A percentile compares a stretch with the other conserved stretches of the same genome.
phyloP scores from a whole-genome alignment of 306 rosid species.

The Prunus salicina region DNA sequence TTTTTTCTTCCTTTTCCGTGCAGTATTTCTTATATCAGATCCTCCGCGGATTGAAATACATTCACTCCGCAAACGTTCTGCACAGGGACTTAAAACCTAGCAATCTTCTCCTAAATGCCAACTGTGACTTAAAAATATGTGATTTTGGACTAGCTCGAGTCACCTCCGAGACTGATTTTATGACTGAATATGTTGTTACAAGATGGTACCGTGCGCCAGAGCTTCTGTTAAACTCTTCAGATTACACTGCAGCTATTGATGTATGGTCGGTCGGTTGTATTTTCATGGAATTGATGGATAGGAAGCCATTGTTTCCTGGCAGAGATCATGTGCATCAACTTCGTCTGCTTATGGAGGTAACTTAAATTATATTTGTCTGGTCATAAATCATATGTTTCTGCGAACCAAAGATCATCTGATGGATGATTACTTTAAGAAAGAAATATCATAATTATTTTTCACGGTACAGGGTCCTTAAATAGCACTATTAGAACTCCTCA shows the following conservation, averaged over 20 bases:
- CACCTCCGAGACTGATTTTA: constrained; percentile 94
- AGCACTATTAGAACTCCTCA: not conserved
- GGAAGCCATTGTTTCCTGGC: constrained; percentile 94
- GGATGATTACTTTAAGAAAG: not conserved
- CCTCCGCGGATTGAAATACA: constrained; percentile 96
- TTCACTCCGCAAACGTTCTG: constrained; percentile 93
- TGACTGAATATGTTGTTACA: constrained; percentile 96
- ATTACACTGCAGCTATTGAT: constrained; percentile 97
- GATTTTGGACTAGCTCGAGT: constrained; percentile 98
- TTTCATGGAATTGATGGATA: constrained; percentile 96
- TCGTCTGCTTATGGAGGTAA: constrained; percentile 96
- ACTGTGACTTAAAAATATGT: constrained; percentile 93
- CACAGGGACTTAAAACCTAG: constrained; percentile 96
- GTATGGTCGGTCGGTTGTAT: constrained; percentile 98
- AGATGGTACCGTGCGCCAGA: constrained; percentile 99
- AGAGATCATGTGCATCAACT: constrained; percentile 96
- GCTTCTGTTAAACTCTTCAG: constrained; percentile 84
- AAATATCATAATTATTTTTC: not conserved
- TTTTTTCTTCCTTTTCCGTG: constrained; percentile 3
- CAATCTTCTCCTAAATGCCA: constrained; percentile 92
- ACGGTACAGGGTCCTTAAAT: not conserved
- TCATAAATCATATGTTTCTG: not conserved
- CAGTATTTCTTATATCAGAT: constrained; percentile 96
- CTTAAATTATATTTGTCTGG: not conserved
- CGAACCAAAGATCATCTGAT: not conserved